Percentiles rank a stretch among this genome's conserved stretches.
Conservation (phyloP, 176 grass and related monocot species). For the Dactylis glomerata region DNA sequence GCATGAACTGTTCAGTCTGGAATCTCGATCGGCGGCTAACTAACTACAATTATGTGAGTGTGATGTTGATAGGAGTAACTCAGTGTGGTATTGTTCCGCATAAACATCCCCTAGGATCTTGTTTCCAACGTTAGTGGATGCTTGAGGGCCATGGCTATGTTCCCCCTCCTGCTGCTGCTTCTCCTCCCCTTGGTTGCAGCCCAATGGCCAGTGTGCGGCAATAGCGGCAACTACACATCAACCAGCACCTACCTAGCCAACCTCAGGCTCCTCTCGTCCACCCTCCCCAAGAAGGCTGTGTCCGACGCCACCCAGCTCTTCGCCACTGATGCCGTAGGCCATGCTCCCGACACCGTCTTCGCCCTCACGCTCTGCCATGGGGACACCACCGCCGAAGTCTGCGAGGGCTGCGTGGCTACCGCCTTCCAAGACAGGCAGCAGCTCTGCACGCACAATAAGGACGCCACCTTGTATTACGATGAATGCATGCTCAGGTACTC, state of each 20-base stretch:
- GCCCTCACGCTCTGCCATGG: slow-evolving; percentile 49
- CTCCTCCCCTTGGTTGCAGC: not conserved
- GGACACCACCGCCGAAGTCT: not conserved
- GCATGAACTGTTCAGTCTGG: not conserved
- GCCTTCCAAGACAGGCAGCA: not conserved
- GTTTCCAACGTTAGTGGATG: not conserved
- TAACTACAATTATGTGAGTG: not conserved
- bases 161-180: not conserved
- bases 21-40: not conserved
- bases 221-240: slow-evolving; percentile 36
- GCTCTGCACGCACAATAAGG: not conserved
- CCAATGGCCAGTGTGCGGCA: slow-evolving; percentile 1
- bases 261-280: slow-evolving; percentile 30
- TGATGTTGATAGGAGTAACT: not conserved
- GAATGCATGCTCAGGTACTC: slow-evolving; percentile 45
- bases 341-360: not conserved
- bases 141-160: not conserved
- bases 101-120: not conserved
- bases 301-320: slow-evolving; percentile 17
- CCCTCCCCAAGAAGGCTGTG: slow-evolving; percentile 5
- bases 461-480: slow-evolving; percentile 19
- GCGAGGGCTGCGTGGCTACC: slow-evolving; percentile 10
- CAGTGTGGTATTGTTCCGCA: not conserved
- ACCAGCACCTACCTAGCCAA: slow-evolving; percentile 42
- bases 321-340: not conserved